Base-by-base conservation (phyloP, 306 rosid genomes). In the Lotus japonicus region DNA sequence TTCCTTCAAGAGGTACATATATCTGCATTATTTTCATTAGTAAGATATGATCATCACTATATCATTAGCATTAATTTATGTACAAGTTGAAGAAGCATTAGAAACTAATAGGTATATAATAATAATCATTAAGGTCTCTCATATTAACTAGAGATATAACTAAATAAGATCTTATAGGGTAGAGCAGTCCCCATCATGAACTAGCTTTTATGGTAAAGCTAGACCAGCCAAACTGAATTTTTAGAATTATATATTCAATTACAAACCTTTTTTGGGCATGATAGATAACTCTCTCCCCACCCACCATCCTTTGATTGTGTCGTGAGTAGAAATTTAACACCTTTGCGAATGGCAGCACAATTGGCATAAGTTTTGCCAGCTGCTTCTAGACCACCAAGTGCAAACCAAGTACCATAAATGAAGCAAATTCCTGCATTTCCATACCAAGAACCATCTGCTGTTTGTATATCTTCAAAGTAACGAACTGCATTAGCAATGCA, bases 331-430 rank as follows among this genome's bases (percentile, higher is more conserved):
- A 28, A 28, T 28, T 28, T 28, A 28, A 28, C 33, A 28, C 0
- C 33, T 28, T 28, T 28, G 33, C 33, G 33, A 68, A 83, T 70
- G 11, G 88, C 43, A 17, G 58, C 8, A 52, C 77, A 78, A 21
- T 77, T 68, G 45, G 28, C 10, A 49, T 72, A 87, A 28, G 83
- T 84, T 60, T 76, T 80, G 14, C 84, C 89, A 7, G 82, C 83
- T 0, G 83, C 82, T 0, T 57, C 62, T 9, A 80, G 66, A 7
- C 82, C 89, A 14, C 74, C 78, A 28, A 87, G 79, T 7, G 86
- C 87, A 8, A 82, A 84, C 84, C 84, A 82, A 1, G 82, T 2
- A 33, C 83, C 86, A 33, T 87, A 84, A 12, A 71, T 76, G 66
- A 87, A 60, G 17, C 66, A 38, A 41, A 58, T 18, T 21, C 26